Evolutionary conservation across 768 basidiomycete genomes (phyloP), one percentile per base, ranked within the genome.

Genomic region (Termitomyces sp.): DNA sequence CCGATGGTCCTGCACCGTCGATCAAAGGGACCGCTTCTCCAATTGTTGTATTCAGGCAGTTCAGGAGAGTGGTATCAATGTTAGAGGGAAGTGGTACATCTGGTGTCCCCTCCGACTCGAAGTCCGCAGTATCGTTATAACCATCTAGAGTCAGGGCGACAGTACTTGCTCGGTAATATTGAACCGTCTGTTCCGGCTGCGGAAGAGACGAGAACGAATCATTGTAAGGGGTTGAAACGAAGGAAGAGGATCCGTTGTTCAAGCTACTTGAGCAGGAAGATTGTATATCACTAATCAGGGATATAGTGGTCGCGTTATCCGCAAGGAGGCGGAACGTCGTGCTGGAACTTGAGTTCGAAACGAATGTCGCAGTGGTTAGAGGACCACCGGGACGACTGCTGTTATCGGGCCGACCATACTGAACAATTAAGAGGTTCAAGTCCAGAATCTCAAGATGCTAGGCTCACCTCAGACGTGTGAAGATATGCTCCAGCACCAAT

Each of bases 141-240:
- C 82, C 82, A 54, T 88, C 82, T 3, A 88, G 71, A 1, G 84
- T 79, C 26, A 88, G 72, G 2, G 78, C 80, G 37, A 86, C 76
- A 46, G 79, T 85, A 64, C 84, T 85, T 2, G 84, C 81, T 31
- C 87, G 83, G 64, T 84, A 89, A 67, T 88, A 89, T 57, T 88
- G 81, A n/a, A 87, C 62, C 0, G 76, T 79, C 63, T 86, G 79
- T 61, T 84, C 80, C 0, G 85, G 76, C 43, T 67, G 67, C n/a
- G 78, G 75, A 31, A 70, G 60, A 1, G 62, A 62, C 7, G 67
- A 51, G 5, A 58, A 61, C 0, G 72, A 65, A 46, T 74, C 70
- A 16, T 71, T 66, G 55, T 74, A 77, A 4, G 69, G 47, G 0
- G 63, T 63, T 8, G 71, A 56, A 0, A 65, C 26, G 31, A 69